Percentiles rank a stretch among this genome's conserved stretches.
Conservation (phyloP, 1,139 yeast species). For the Meyerozyma smithsonii region DNA sequence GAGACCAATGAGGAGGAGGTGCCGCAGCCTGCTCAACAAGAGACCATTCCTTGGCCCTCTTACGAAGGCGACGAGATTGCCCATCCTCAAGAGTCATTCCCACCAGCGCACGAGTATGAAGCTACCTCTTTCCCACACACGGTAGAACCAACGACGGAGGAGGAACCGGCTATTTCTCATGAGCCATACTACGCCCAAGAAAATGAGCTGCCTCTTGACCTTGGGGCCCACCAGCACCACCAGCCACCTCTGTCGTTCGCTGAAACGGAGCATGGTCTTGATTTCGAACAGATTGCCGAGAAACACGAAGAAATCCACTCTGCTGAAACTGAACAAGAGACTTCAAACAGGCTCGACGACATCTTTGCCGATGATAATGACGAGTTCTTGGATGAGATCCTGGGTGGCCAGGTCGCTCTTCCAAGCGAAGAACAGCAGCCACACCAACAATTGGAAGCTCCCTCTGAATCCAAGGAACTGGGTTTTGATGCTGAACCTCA, state of each 20-base stretch:
- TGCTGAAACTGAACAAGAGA: neutral
- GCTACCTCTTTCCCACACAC: neutral
- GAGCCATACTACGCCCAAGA: no score
- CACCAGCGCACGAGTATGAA: no score
- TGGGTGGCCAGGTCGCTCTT: slow-evolving; percentile 6
- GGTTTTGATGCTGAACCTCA: neutral
- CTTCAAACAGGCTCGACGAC: slow-evolving; percentile 1
- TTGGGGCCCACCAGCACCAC: no score
- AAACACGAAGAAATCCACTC: neutral
- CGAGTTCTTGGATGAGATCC: slow-evolving; percentile 7
- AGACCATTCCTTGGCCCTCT: slow-evolving; percentile 7
- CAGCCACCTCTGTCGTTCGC: no score
- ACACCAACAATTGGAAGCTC: no score
- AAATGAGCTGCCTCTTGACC: no score
- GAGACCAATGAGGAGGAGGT: no score
- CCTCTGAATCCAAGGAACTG: neutral
- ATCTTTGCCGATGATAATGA: slow-evolving; percentile 8
- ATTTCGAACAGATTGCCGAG: no score
- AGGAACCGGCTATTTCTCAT: slow-evolving; percentile 2
- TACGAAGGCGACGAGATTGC: slow-evolving; percentile 9
- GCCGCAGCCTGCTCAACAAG: neutral
- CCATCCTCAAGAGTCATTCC: no score
- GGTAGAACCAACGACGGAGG: neutral
- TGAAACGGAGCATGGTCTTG: no score
- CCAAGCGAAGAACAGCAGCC: neutral